Evolutionary conservation across 768 basidiomycete species (phyloP), one percentile per base, ranked within the genome.

Genomic region (Daedaleopsis sinensis): DNA sequence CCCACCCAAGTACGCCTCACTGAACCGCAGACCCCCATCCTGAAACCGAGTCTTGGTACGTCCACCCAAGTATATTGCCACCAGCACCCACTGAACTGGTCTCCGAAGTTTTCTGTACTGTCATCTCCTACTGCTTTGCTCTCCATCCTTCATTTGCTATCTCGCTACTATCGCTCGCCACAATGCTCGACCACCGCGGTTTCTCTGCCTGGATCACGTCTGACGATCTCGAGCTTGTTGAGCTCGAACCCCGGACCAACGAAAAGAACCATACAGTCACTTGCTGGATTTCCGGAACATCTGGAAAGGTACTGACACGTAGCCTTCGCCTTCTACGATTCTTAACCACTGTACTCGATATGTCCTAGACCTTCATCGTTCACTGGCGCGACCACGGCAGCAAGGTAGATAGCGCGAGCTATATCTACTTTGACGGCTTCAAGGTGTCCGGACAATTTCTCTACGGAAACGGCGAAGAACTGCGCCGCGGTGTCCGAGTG

Each of bases 191-290:
- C 0, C 81, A 83, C 71, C 80, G 82, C 18, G 84, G 80, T 7
- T 90, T 89, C 72, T 86, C 86, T 15, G 88, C 89, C 23, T 91
- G 89, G 85, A 85, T 91, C 55, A 76, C 77, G 38, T 81, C 79
- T 43, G 80, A 84, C 36, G 83, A 80, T 5, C 65, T 77, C 57
- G 68, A 72, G 12, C 67, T 90, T 12, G 79, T 76, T 5, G 87
- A 89, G 70, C 84, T 86, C 70, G 72, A 86, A n/a, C 76, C 81
- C 9, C 77, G 81, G 7, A 72, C 83, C 35, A 84, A 88, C 57
- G 63, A 68, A 5, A 72, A 73, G 6, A 65, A 71, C 5, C 71
- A 82, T 61, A 77, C 76, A 10, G 80, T 87, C 9, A 84, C 84
- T 0, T 90, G 90, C 68, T 90, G 87, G 87, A 84, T 91, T 65